These are phyloP conservation scores for Solanum verrucosum DNA, from an alignment of 257 asterid species.

Conservation along the genomic window DNA sequence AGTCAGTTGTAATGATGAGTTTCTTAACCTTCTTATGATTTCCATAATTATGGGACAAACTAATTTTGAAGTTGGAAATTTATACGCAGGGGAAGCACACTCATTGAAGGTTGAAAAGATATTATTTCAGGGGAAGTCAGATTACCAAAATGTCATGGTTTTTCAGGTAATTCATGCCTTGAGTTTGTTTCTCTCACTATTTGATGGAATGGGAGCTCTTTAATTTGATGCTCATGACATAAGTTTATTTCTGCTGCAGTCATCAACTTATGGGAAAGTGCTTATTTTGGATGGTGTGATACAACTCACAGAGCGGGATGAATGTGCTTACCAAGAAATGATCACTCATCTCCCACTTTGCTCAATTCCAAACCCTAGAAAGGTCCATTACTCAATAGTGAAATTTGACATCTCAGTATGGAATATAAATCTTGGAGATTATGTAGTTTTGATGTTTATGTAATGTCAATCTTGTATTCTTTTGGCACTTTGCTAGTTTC, in stretches of 20 bases:
- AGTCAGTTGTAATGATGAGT: neutral
- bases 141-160: conserved; percentile 86
- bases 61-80: neutral
- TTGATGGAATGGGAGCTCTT: neutral
- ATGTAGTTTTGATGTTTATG: neutral
- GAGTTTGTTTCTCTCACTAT: neutral
- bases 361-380: conserved; percentile 82
- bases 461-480: neutral
- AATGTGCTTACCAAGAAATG: conserved; percentile 99
- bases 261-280: conserved; percentile 89
- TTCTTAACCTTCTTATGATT: neutral
- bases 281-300: conserved; percentile 97
- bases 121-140: conserved; percentile 81
- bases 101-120: conserved; percentile 88
- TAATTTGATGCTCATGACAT: neutral
- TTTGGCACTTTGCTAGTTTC: neutral
- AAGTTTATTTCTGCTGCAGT: conserved; percentile 28
- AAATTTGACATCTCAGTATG: neutral
- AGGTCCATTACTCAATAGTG: conserved; percentile 30
- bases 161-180: conserved; percentile 55
- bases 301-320: conserved; percentile 97
- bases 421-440: neutral
- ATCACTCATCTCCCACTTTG: conserved; percentile 90
- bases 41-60: neutral
- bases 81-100: conserved; percentile 93